Percentiles rank a stretch among this genome's conserved stretches.
phyloP scores from a whole-genome alignment of 2,329 filamentous ascomycete species.

The Rutstroemia sp. region DNA sequence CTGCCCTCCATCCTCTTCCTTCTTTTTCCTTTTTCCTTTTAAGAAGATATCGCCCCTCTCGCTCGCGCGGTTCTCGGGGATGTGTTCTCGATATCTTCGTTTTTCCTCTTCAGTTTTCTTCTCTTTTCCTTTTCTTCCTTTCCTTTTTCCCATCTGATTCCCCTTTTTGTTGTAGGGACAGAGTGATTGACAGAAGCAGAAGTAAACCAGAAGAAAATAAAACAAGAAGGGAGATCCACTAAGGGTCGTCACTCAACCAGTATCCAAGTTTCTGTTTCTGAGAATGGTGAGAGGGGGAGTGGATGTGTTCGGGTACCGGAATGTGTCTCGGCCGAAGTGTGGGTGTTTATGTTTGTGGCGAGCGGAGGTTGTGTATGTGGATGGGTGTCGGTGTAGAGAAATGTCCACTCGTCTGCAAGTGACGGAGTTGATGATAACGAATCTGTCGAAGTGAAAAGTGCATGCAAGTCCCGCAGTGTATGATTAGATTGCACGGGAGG shows the following conservation, averaged over 20 bases:
- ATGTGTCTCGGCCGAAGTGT: too few species aligned
- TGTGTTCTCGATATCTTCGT: not conserved
- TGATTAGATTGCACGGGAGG: not conserved
- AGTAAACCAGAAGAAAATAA: not conserved
- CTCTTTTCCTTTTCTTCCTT: not conserved
- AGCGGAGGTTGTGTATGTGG: not conserved
- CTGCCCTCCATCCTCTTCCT: not conserved
- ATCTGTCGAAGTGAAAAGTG: not conserved
- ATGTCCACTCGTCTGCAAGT: not conserved
- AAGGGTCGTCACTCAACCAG: not conserved
- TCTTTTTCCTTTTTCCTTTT: not conserved
- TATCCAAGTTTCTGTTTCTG: not conserved
- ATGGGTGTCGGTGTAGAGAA: not conserved
- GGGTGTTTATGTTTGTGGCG: too few species aligned
- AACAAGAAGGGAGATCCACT: not conserved
- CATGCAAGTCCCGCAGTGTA: not conserved
- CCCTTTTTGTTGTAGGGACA: too few species aligned
- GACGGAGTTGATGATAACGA: not conserved
- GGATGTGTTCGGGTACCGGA: not conserved
- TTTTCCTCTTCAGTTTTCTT: not conserved
- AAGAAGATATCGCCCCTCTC: conserved; percentile 1
- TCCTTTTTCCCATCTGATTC: not conserved
- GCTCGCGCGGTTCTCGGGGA: not conserved
- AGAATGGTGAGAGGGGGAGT: not conserved
- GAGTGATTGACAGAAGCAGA: too few species aligned